Evolutionary conservation across 2,329 filamentous ascomycete species (phyloP), one percentile per base, ranked within the genome.

Genomic region (Arthrobotrys musiformis): DNA sequence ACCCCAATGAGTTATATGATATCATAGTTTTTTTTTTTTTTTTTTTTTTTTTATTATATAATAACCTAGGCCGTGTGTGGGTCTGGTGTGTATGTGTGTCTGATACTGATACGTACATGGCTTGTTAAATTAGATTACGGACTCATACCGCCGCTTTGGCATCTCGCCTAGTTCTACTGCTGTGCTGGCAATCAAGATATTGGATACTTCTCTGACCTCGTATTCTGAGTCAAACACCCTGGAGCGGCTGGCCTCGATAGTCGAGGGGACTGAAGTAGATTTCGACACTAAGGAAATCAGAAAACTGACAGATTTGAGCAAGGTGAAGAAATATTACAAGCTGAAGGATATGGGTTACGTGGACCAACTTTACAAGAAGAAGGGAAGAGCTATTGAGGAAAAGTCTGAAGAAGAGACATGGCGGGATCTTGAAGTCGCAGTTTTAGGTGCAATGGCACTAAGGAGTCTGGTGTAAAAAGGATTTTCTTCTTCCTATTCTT

Each of bases 111-210:
- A 48, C 42, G 42, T 48, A 48, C 42, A 35, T n/a, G 15, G 5
- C 42, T 26, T 40, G 54, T 40, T 58, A 24, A 62, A 33, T 48
- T 80, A 96, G 93, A 98, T 99, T 81, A 89, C 93, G 62, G 94
- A 97, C 80, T 91, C 93, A 0, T 98, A 98, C 84, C 91, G 93
- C 33, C 90, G 91, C 66, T 97, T 95, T 82, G 95, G 95, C 56
- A 90, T 98, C 72, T 86, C 88, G 0, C 89, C 92, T 11, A 85
- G 86, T 9, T 95, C 91, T 1, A 90, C 87, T 50, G 84, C 90
- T 80, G 84, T 99, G n/a, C 85, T 97, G 1, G 90, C 92, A 5
- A 86, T 97, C 81, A 98, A 97, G 82, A 86, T 98, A 24, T 63
- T 76, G 30, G 72, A 76, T 33, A 87, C 90, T 8, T 86, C 87